Conservation (phyloP, 2,329 filamentous ascomycete species). For the Fusarium tupiense region DNA sequence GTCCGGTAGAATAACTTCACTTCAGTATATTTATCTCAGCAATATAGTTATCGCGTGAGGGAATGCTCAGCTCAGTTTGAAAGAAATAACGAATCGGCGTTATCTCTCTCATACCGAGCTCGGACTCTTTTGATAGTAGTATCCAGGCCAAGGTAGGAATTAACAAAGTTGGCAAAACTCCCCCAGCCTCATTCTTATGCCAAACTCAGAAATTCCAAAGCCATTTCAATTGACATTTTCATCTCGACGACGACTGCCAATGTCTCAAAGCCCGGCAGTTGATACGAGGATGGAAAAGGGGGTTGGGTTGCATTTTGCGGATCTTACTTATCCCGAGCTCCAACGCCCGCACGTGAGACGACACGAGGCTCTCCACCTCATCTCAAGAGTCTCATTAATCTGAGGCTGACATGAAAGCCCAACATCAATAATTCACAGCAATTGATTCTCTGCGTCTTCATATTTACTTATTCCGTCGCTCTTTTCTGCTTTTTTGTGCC, state of each 20-base stretch:
- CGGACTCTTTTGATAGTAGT: no score
- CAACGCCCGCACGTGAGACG: conserved; percentile 14
- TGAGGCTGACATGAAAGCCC: conserved; percentile 2
- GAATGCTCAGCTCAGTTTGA: no score
- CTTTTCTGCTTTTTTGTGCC: neutral
- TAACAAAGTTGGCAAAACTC: neutral
- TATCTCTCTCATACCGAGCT: no score
- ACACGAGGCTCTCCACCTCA: conserved; percentile 19
- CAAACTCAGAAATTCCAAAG: neutral
- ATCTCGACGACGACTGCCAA: accelerated
- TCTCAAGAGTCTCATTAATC: conserved; percentile 10
- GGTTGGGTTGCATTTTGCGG: conserved; percentile 10
- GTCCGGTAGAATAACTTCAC: neutral
- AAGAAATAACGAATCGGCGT: no score
- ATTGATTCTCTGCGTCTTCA: neutral
- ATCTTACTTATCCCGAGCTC: conserved; percentile 30
- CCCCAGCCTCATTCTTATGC: neutral
- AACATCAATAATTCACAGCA: neutral
- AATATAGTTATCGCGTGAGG: no score
- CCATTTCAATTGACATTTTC: neutral
- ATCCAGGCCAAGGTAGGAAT: neutral
- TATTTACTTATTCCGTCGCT: neutral
- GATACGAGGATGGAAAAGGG: conserved; percentile 10
- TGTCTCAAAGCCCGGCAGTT: neutral
- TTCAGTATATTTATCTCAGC: neutral